phyloP scores from a whole-genome alignment of 2,329 filamentous ascomycete genomes.

The Pseudohalonectria lignicola region DNA sequence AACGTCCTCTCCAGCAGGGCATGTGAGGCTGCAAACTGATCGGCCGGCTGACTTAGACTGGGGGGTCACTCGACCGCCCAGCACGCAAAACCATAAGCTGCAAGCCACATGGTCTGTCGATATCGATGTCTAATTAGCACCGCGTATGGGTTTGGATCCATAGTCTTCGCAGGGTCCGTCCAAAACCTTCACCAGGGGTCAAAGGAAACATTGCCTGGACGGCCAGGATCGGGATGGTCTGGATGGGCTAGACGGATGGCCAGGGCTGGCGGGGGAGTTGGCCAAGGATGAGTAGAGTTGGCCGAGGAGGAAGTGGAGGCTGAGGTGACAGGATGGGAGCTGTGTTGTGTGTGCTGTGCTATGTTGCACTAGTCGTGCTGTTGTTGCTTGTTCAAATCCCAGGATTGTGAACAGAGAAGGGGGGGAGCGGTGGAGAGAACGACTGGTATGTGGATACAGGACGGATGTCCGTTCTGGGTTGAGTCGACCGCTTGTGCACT shows the following conservation, averaged over 20 bases:
- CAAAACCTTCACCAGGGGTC: too few species aligned
- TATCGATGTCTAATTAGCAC: not conserved
- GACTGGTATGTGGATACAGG: slow-evolving; percentile 3
- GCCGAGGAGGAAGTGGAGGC: slow-evolving; percentile 2
- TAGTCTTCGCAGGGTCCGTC: too few species aligned
- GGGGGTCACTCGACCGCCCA: not conserved
- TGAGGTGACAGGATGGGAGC: slow-evolving; percentile 2
- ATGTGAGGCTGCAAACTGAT: too few species aligned
- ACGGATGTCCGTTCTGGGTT: slow-evolving; percentile 4
- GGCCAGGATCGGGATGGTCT: not conserved
- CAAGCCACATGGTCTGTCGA: too few species aligned
- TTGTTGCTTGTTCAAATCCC: too few species aligned
- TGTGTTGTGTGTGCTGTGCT: not conserved
- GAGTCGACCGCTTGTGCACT: not conserved
- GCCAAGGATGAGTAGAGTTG: not conserved
- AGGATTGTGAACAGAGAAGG: not conserved
- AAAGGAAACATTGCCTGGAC: not conserved
- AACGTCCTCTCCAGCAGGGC: too few species aligned
- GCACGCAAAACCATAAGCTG: not conserved
- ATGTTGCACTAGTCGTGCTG: too few species aligned
- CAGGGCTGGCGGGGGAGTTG: not conserved
- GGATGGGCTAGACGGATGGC: not conserved
- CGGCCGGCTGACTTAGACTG: too few species aligned
- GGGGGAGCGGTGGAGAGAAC: not conserved
- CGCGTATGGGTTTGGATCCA: not conserved